Conservation (phyloP, 306 rosid species). For the Sindora glabra region DNA sequence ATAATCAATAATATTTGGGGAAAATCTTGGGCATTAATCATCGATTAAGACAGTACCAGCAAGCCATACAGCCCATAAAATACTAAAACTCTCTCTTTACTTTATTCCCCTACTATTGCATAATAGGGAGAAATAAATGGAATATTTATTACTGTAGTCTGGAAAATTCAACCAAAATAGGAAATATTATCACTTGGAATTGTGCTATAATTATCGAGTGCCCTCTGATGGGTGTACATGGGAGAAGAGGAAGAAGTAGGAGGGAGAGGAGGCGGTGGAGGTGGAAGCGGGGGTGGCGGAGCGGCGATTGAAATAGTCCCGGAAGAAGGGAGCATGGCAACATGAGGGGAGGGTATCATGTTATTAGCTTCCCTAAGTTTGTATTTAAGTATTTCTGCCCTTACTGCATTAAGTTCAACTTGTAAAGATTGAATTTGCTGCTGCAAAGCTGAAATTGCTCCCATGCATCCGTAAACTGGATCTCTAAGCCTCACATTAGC, state of each 20-base stretch:
- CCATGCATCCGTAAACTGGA: slow-evolving; percentile 99
- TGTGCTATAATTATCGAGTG: slow-evolving; percentile 22
- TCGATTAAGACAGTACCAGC: background rate
- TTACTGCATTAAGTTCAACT: slow-evolving; percentile 72
- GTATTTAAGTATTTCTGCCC: slow-evolving; percentile 73
- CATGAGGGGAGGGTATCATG: slow-evolving; percentile 29
- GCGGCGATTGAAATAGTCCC: slow-evolving; percentile 42
- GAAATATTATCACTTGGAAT: background rate
- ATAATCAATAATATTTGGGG: background rate
- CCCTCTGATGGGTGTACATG: slow-evolving; percentile 34
- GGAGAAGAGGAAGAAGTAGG: slow-evolving; percentile 48
- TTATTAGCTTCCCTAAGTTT: slow-evolving; percentile 69
- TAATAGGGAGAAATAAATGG: too few species aligned
- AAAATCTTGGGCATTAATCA: background rate
- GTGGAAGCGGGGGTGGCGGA: slow-evolving; percentile 40
- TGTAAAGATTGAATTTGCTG: slow-evolving; percentile 84
- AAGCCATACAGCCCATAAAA: background rate
- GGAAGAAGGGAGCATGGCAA: slow-evolving; percentile 41
- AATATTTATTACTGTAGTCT: background rate
- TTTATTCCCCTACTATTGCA: background rate
- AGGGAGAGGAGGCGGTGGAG: slow-evolving; percentile 25
- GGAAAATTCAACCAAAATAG: background rate
- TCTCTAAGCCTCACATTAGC: slow-evolving; percentile 96
- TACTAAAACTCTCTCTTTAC: background rate
- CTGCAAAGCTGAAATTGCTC: slow-evolving; percentile 87